Evolutionary conservation across 352 stramenopile species (phyloP), one percentile per base, ranked within the genome.

Genomic region (Phytopythium oedochilum): DNA sequence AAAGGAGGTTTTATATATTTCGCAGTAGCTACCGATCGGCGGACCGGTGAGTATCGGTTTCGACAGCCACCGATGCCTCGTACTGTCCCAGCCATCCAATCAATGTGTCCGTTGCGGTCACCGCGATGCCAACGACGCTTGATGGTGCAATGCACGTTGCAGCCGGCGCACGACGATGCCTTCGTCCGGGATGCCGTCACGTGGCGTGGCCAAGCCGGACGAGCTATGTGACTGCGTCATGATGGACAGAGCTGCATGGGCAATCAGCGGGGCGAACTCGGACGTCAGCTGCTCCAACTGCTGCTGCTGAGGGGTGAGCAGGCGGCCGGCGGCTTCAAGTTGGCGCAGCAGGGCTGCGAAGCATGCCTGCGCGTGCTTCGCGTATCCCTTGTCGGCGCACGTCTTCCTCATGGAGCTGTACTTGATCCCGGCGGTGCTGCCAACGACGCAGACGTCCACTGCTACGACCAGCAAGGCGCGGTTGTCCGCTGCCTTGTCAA

Each of bases 401-500:
- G 61, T 83, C 57, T 90, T 90, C 59, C 71, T 75, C 26, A 90
- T 57, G 9, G 47, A 74, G 4, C 59, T 56, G 36, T 85, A 87
- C 47, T 78, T 86, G n/a, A 86, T 55, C 3, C 64, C 52, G 5
- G 8, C 61, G 15, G 9, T 23, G 1, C 32, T 44, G 35, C 5
- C 15, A 46, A 34, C 29, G 17, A 38, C 45, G 44, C 77, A 86
- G 20, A 90, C 53, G 42, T 90, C 80, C 25, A 90, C 53, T 38
- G 77, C 77, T 8, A 88, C 48, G 11, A 88, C 61, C 17, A 90
- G 66, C 7, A 60, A 61, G 60, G 42, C 29, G 28, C 60, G 25
- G 6, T 43, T 51, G 31, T 50, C 35, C 25, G 2, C 25, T 11
- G 36, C 31, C 18, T 69, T 35, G 34, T 55, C 43, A 3, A 55